phyloP scores from a whole-genome alignment of 148 eudicot genomes.

The Vaccinium macrocarpon region DNA sequence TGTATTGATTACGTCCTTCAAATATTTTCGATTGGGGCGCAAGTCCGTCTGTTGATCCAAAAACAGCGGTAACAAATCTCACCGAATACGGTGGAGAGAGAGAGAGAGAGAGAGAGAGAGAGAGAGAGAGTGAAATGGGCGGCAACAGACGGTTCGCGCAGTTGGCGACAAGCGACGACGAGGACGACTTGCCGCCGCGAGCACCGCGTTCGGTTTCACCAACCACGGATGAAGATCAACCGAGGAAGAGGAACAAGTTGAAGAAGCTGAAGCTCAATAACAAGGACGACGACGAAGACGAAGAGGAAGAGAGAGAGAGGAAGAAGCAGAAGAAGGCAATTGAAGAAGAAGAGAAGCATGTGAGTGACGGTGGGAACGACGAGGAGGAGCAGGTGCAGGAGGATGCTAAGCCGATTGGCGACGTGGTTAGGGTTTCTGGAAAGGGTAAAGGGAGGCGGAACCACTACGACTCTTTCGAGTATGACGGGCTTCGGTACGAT shows the following conservation, averaged over 20 bases:
- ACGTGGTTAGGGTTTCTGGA: slow-evolving; percentile 53
- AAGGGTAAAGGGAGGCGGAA: slow-evolving; percentile 43
- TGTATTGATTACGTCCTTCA: no score
- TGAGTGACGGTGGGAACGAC: neutral
- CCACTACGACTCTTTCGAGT: slow-evolving; percentile 48
- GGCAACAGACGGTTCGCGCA: slow-evolving; percentile 49
- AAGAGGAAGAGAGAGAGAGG: neutral
- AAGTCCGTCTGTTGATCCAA: no score
- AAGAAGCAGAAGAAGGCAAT: neutral
- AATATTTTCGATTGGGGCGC: no score
- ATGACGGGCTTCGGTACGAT: slow-evolving; percentile 47
- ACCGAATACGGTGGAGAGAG: neutral
- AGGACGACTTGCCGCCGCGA: slow-evolving; percentile 38
- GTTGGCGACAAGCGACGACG: slow-evolving; percentile 69
- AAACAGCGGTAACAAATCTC: neutral
- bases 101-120: slow-evolving; percentile 10
- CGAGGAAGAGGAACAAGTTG: slow-evolving; percentile 11
- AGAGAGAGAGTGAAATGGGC: slow-evolving; percentile 34
- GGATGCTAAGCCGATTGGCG: slow-evolving; percentile 56
- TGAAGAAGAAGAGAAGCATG: neutral
- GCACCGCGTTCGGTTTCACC: slow-evolving; percentile 28
- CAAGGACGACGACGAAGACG: neutral
- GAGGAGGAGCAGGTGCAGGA: slow-evolving; percentile 39
- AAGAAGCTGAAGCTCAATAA: neutral
- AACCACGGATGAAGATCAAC: neutral